Base-by-base conservation (phyloP, 2,329 filamentous ascomycete genomes). In the Geoglossum cookeanum region DNA sequence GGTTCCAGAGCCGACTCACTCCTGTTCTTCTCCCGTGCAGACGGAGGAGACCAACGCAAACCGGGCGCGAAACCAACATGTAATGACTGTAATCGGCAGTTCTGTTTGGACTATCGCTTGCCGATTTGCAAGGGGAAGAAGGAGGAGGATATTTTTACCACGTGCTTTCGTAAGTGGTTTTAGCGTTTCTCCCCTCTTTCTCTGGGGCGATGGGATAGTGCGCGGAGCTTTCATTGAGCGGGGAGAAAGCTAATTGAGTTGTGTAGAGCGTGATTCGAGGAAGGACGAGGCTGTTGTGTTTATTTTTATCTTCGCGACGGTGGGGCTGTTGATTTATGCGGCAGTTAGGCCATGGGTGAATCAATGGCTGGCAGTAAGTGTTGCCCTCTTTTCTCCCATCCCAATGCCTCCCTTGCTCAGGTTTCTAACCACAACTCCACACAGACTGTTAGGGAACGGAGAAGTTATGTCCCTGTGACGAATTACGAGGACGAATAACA, bases 261-360 rank as follows among this genome's bases (percentile, higher is more conserved):
- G 11, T 61, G 8, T 58, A 79, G 77, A 84, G 64, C 71, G 81
- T 57, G 81, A 85, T 65, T 83, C 79, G n/a, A 72, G 75, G 17
- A 84, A 84, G 64, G 81, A 85, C 62, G 73, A 83, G 65, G 75
- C 78, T 1, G 78, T 85, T 2, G 81, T 85, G 1, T 77, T 79
- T 59, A 75, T 83, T 30, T 85, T 85, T 64, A 81, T 85, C 47
- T 70, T 80, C 59, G 78, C 79, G 33, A 84, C 81, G 1, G 73
- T 76, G 7, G 76, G 78, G 3, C 65, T 85, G 60, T 68, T 84
- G 60, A 70, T 71, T 1, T 84, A 80, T 74, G 81, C 81, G 1
- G 72, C 73, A 4, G 65, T 80, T 15, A 75, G 77, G 65, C 80
- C 80, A 1, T 82, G 75, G 73, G 71, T 80, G 32, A 72, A 77